These are phyloP conservation scores for Musa acuminata DNA, from an alignment of 176 grass and related monocot genomes.

Conservation along the genomic window DNA sequence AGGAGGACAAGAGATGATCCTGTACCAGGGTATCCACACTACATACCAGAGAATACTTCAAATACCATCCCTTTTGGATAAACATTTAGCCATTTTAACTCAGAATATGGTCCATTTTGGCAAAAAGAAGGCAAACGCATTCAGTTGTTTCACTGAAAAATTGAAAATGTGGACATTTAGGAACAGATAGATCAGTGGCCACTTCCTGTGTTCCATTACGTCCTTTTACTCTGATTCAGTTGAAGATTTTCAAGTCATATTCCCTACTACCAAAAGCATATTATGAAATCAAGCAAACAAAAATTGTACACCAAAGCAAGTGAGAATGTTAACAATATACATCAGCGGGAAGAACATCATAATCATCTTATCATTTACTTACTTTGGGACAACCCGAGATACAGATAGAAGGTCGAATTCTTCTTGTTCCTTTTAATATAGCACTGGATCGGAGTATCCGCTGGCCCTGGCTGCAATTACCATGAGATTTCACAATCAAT, in stretches of 20 bases:
- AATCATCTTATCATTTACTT: constrained; percentile 9
- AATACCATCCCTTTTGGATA: too few relatives aligned
- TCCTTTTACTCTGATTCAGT: background rate
- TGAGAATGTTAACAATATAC: background rate
- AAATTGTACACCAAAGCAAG: background rate
- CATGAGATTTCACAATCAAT: constrained; percentile 9
- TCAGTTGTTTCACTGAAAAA: too few relatives aligned
- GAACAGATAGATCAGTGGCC: background rate
- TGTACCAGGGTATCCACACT: too few relatives aligned
- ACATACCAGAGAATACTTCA: too few relatives aligned
- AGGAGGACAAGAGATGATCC: too few relatives aligned
- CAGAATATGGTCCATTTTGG: background rate
- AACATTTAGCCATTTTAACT: background rate
- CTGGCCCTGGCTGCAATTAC: constrained; percentile 56
- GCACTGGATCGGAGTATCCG: constrained; percentile 73
- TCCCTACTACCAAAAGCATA: background rate
- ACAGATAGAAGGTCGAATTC: constrained; percentile 71
- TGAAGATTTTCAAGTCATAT: background rate
- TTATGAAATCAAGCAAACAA: background rate
- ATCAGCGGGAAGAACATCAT: background rate
- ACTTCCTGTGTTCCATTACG: background rate
- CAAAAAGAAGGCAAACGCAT: background rate
- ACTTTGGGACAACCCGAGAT: constrained; percentile 75
- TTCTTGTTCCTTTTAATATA: constrained; percentile 88
- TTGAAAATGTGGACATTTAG: too few relatives aligned